Evolutionary conservation across 2,329 filamentous ascomycete genomes (phyloP).

Genomic region (Exserohilum turcica): DNA sequence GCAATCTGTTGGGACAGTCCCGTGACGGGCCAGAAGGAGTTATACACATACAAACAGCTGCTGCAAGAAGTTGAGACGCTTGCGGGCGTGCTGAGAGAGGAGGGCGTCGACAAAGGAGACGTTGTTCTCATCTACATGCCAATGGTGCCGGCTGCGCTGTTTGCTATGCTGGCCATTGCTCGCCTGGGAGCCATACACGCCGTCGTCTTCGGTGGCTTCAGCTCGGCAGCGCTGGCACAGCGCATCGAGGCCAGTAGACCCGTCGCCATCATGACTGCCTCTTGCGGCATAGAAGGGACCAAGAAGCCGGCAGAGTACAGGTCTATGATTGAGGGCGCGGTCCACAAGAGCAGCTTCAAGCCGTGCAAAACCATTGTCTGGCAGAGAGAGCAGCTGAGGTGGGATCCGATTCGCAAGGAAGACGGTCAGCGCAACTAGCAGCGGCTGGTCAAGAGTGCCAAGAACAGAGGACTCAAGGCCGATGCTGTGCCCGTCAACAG

Average conservation of each 20-base stretch:
- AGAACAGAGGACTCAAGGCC: slow-evolving; percentile 68
- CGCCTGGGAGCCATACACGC: slow-evolving; percentile 86
- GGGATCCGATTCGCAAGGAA: slow-evolving; percentile 71
- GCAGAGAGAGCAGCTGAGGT: slow-evolving; percentile 78
- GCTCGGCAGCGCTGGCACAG: slow-evolving; percentile 78
- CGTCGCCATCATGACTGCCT: slow-evolving; percentile 80
- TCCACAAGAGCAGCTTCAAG: slow-evolving; percentile 70
- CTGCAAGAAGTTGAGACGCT: slow-evolving; percentile 80
- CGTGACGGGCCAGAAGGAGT: slow-evolving; percentile 74
- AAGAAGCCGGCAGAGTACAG: slow-evolving; percentile 79
- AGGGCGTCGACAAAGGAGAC: slow-evolving; percentile 82
- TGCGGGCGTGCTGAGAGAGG: slow-evolving; percentile 79
- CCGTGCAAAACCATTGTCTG: slow-evolving; percentile 76
- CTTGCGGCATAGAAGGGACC: slow-evolving; percentile 85
- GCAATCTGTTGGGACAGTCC: slow-evolving; percentile 90
- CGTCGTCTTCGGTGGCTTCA: slow-evolving; percentile 93
- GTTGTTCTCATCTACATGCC: slow-evolving; percentile 95
- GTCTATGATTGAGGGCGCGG: slow-evolving; percentile 75
- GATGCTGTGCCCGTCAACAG: slow-evolving; percentile 78
- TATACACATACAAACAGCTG: slow-evolving; percentile 75
- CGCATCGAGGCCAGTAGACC: slow-evolving; percentile 83
- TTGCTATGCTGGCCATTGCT: slow-evolving; percentile 81
- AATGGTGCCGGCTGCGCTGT: slow-evolving; percentile 89
- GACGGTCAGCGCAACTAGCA: slow-evolving; percentile 80
- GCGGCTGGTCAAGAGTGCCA: slow-evolving; percentile 72